phyloP scores from a whole-genome alignment of 2,329 filamentous ascomycete species.

The Pseudocercospora ulei region DNA sequence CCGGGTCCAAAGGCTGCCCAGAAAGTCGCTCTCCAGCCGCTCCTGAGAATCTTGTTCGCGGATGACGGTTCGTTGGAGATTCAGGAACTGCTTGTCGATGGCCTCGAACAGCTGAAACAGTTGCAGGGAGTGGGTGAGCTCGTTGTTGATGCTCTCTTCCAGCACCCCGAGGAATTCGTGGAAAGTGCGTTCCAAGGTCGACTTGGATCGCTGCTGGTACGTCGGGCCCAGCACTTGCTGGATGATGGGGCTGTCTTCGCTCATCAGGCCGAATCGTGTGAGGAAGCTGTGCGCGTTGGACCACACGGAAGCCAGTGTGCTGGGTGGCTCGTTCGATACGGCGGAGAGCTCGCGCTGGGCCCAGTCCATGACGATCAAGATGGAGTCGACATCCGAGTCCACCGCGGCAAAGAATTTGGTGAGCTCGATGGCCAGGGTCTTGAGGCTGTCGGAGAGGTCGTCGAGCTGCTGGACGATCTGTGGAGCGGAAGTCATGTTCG shows the following conservation, averaged over 20 bases:
- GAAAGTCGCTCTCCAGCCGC: slow-evolving; percentile 66
- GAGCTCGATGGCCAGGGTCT: slow-evolving; percentile 72
- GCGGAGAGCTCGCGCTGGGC: slow-evolving; percentile 72
- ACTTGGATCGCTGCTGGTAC: slow-evolving; percentile 66
- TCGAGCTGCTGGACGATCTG: slow-evolving; percentile 81
- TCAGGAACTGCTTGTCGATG: slow-evolving; percentile 82
- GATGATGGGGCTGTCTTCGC: slow-evolving; percentile 19
- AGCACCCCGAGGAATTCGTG: slow-evolving; percentile 77
- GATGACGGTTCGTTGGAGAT: slow-evolving; percentile 72
- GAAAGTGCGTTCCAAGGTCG: slow-evolving; percentile 76
- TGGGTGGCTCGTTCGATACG: slow-evolving; percentile 53
- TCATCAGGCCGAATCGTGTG: slow-evolving; percentile 46
- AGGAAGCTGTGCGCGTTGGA: slow-evolving; percentile 76
- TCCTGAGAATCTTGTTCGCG: slow-evolving; percentile 77
- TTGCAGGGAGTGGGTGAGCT: slow-evolving; percentile 67
- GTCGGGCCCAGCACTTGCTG: slow-evolving; percentile 64
- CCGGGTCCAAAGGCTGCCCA: slow-evolving; percentile 75
- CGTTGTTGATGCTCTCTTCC: slow-evolving; percentile 78
- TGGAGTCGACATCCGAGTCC: slow-evolving; percentile 84
- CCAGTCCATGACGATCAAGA: slow-evolving; percentile 95
- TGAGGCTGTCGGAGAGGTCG: slow-evolving; percentile 73
- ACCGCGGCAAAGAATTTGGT: slow-evolving; percentile 90
- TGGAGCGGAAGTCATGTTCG: slow-evolving; percentile 81
- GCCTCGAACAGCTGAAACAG: slow-evolving; percentile 85
- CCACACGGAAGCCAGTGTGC: slow-evolving; percentile 61